Base-by-base conservation (phyloP, 225 moss, liverwort and hornwort genomes). In the Physcomitrium patens region DNA sequence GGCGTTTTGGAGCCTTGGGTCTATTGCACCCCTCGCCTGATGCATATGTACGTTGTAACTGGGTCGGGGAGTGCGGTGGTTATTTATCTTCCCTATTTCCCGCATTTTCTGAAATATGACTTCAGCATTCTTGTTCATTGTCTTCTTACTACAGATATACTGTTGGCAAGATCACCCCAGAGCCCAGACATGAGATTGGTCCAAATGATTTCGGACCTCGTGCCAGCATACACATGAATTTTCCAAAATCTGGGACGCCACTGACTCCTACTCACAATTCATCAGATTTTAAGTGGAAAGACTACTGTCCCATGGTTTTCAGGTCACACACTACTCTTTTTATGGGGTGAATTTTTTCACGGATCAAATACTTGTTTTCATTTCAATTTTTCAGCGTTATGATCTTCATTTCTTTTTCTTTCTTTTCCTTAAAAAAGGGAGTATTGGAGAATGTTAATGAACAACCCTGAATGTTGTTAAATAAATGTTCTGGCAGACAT, bases 241-340 rank as follows among this genome's bases (percentile, higher is more conserved):
- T 99, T 57, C 99, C 99, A 0, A 91, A 77, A 77, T 86, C 81
- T 77, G 99, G 99, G 67, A 95, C 95, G 41, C 77, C 95, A 19
- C 77, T 88, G 63, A 99, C 99, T 53, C 99, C 99, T 28, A 89
- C 91, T 68, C 99, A 99, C 80, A 93, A 78, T 52, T 93, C 99
- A 44, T 89, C 87, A 65, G 94, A 95, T 84, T 99, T 99, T 73
- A 95, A 85, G 84, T 99, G 99, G 99, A 99, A 99, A 78, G 99
- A 99, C 70, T 99, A 99, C 67, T 99, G 99, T 72, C 99, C 99
- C 4, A 90, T 89, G 93, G 99, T 99, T 79, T 99, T 99, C 93
- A 99, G 99, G 99, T 97, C 11, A 60, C 74, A 54, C 65, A 54
- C 67, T 50, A 37, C 31, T 42, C 60, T 65, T 23, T 60, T 27